Base-by-base conservation (phyloP, 1,284 basidiomycete genomes). In the Spongiforma sp. region DNA sequence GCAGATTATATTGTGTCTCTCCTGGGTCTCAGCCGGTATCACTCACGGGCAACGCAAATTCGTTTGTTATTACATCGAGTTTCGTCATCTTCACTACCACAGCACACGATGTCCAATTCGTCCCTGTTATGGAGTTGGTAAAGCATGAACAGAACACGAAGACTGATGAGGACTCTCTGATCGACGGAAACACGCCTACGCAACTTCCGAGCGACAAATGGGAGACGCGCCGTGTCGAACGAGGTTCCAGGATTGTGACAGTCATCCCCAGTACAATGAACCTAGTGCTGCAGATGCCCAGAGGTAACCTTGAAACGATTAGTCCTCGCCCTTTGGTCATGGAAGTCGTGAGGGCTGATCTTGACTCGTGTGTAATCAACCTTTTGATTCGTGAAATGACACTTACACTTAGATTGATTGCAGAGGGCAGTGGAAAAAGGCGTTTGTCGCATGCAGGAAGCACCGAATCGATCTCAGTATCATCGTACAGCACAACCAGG, bases 251-350 rank as follows among this genome's bases (percentile, higher is more conserved):
- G 63, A 95, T 97, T 33, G 94, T 98, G 2, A 88, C 90, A 1
- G 91, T 90, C 15, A 90, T 96, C 1, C 91, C 95, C 4, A 94
- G 90, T 66, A 82, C 88, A 11, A 99, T 98, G 94, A 90, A 86
- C 68, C 78, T 98, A 21, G 93, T 99, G 1, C 80, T 99, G 17
- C 98, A 99, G 80, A 99, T 99, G 96, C 98, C 97, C 0, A 82
- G 98, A 69, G 98, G 98, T 0, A 99, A 99, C 77, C 76, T 99
- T 61, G 98, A 99, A 81, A 98, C 95, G 0, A 91, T 99, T 62
- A 94, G 92, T 71, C 98, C 98, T 2, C 84, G 98, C 37, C 93
- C 97, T 2, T 81, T 99, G 65, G 96, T 99, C 5, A 88, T 98
- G 78, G 86, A 91, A 59, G 89, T 93, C 5, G 90, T 97, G 2